Evolutionary conservation across 768 basidiomycete species (phyloP).

Genomic region (Wakefieldia striispora): DNA sequence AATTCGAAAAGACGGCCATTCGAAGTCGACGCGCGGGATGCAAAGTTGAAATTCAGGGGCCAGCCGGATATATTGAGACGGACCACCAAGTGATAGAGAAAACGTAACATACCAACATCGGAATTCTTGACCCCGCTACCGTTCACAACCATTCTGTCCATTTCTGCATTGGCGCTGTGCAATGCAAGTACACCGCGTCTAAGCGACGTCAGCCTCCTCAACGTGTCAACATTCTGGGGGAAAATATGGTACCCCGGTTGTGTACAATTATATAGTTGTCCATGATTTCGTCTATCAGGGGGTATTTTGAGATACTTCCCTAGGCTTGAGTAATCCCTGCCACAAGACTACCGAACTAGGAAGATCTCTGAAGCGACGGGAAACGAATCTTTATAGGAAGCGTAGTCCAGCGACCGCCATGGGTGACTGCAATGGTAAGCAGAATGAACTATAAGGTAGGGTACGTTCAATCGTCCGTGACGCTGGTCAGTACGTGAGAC

Average conservation of each 20-base stretch:
- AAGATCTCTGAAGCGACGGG: no score
- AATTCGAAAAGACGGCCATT: no score
- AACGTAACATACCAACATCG: no score
- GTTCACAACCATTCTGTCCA: no score
- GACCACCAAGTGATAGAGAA: no score
- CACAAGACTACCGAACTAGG: neutral
- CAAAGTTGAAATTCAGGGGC: no score
- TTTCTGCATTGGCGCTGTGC: no score
- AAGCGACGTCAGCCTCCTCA: neutral
- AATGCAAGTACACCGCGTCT: constrained; percentile 1
- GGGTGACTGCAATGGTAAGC: constrained; percentile 7
- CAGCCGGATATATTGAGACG: no score
- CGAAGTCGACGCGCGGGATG: no score
- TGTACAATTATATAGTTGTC: neutral
- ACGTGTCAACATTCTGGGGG: neutral
- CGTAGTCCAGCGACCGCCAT: constrained; percentile 8
- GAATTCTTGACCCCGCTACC: no score
- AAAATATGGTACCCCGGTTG: neutral
- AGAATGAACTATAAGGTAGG: constrained; percentile 2
- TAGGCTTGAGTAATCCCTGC: constrained; percentile 1
- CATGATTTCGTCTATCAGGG: neutral
- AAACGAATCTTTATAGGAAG: constrained; percentile 4
- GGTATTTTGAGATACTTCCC: neutral
- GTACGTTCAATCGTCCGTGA: neutral
- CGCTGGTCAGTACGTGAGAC: neutral